These are phyloP conservation scores for Acacia crassicarpa DNA, from an alignment of 306 rosid genomes.

Conservation along the genomic window DNA sequence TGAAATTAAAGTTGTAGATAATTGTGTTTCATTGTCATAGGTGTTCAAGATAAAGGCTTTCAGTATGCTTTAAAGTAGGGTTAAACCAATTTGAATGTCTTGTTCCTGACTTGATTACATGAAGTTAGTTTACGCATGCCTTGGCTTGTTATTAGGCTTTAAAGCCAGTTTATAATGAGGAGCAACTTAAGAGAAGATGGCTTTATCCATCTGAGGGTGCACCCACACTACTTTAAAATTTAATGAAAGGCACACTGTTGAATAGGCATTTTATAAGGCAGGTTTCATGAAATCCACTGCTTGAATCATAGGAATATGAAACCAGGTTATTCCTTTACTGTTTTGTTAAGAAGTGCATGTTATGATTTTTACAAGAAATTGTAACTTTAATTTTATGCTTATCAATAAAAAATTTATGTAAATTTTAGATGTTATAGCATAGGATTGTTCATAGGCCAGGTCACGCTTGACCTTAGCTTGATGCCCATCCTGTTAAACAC, in stretches of 20 bases:
- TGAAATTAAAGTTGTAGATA: background rate
- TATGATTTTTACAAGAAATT: background rate
- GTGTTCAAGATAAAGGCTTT: background rate
- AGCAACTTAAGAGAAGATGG: background rate
- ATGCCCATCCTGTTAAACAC: background rate
- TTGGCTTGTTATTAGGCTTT: background rate
- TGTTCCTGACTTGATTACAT: background rate
- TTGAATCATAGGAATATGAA: background rate
- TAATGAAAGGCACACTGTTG: background rate
- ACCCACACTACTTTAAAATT: background rate
- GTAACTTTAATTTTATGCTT: background rate
- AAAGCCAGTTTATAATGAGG: background rate
- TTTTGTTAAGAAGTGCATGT: background rate
- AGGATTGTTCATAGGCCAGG: background rate
- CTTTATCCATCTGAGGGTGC: background rate
- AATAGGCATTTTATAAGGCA: background rate
- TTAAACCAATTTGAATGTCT: background rate
- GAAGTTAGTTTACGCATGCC: conserved; percentile 6
- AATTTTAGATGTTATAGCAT: background rate
- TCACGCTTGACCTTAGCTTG: background rate
- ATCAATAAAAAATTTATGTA: background rate
- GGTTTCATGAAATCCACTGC: background rate
- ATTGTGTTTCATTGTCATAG: background rate
- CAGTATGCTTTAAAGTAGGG: background rate
- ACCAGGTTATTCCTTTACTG: background rate